Evolutionary conservation across 192 early-diverging fungal genomes (phyloP).

Genomic region (Linnemannia exigua): DNA sequence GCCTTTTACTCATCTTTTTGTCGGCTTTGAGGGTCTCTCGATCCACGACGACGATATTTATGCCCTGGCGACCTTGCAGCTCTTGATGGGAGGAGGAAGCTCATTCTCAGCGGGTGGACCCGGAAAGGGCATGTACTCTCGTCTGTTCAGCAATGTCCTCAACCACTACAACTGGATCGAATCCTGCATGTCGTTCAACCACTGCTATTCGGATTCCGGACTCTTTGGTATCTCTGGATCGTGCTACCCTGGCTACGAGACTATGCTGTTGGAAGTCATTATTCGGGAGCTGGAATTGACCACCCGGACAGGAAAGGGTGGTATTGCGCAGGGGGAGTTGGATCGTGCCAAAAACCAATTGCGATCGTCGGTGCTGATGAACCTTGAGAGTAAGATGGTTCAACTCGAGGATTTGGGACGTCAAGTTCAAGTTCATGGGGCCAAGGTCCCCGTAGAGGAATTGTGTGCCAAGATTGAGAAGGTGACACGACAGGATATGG

Average conservation of each 20-base stretch:
- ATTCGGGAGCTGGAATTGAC: constrained; percentile 85
- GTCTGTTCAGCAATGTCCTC: constrained; percentile 94
- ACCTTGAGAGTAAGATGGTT: constrained; percentile 91
- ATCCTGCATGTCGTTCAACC: constrained; percentile 93
- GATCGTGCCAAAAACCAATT: constrained; percentile 96
- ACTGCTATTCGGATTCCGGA: constrained; percentile 90
- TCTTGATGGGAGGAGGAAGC: constrained; percentile 95
- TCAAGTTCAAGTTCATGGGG: constrained; percentile 83
- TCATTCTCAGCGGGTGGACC: constrained; percentile 98
- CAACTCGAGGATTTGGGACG: constrained; percentile 96
- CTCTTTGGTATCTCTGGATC: constrained; percentile 95
- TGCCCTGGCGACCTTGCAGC: constrained; percentile 89
- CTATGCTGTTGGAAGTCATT: constrained; percentile 84
- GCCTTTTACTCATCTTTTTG: constrained; percentile 88
- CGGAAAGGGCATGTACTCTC: constrained; percentile 99
- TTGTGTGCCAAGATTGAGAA: constrained; percentile 87
- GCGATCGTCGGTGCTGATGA: constrained; percentile 93
- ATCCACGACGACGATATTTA: constrained; percentile 93
- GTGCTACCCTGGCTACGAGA: constrained; percentile 83
- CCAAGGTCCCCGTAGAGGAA: constrained; percentile 79
- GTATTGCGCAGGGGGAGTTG: constrained; percentile 74
- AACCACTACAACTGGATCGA: constrained; percentile 97
- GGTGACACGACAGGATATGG: constrained; percentile 81
- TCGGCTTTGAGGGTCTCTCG: constrained; percentile 89
- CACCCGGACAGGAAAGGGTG: constrained; percentile 59